Evolutionary conservation across 768 basidiomycete species (phyloP), one percentile per base, ranked within the genome.

Genomic region (button mushroom (Agaricus bisporus)): DNA sequence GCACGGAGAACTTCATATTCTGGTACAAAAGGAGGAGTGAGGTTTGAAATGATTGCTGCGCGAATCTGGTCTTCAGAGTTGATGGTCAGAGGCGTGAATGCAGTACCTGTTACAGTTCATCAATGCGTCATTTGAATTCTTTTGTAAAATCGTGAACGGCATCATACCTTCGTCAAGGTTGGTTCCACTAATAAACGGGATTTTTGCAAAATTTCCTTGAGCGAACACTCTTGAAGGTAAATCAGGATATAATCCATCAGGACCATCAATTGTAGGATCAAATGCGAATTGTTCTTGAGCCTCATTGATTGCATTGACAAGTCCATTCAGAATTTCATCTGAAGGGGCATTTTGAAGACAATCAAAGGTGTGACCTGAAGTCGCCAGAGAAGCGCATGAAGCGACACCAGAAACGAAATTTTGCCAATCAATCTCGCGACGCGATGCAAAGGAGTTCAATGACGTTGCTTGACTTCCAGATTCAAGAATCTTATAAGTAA

Each of bases 151-250:
- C 22, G 22, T 22, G n/a, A 46, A n/a, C 7, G 20, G 14, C 18
- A 32, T 41, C 61, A 10, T 25, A 76, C 78, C 76, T 68, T 78
- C 77, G 59, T 79, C 76, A 3, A 72, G 61, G 56, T 66, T 68
- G 5, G 72, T 71, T n/a, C 77, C 76, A 41, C 73, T 63, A 22
- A 79, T 77, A 55, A 76, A 74, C 0, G 77, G 76, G 1, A 79
- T 52, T 20, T 60, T 60, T 0, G 72, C 60, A 44, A 68, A 68
- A 58, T 45, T 57, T 4, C 47, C 67, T 54, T 18, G 64, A 42
- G 51, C 51, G 8, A 63, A 60, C 5, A 74, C 61, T 22, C 51
- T 60, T 1, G 75, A 75, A 6, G 73, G 69, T 10, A 68, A 55
- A 44, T 73, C 76, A 1, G 71, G 71, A 37, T 73, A 60, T 2